Evolutionary conservation across 352 stramenopile genomes (phyloP).

Genomic region (Peronospora belbahrii): DNA sequence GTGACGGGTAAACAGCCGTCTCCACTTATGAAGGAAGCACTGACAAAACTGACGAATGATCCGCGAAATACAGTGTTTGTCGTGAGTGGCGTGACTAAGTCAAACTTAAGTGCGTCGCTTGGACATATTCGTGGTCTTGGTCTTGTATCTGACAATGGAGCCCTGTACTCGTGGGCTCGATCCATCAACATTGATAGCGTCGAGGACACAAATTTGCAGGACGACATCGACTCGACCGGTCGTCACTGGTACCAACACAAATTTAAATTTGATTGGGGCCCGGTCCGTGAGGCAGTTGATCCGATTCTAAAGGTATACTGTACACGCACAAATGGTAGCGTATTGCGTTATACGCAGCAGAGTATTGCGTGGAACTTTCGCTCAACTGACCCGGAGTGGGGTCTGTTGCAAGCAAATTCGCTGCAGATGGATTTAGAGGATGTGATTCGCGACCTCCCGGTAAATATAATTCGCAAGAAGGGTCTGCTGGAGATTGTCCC

Average conservation of each 20-base stretch:
- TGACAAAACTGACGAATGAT: slow-evolving; percentile 86
- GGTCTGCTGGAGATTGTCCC: slow-evolving; percentile 94
- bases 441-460: slow-evolving; percentile 59
- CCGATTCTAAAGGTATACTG: slow-evolving; percentile 94
- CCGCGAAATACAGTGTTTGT: slow-evolving; percentile 95
- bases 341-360: slow-evolving; percentile 89
- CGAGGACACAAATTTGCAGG: slow-evolving; percentile 27
- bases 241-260: slow-evolving; percentile 71
- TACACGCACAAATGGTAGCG: slow-evolving; percentile 92
- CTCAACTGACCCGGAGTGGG: slow-evolving; percentile 95
- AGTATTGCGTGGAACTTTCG: slow-evolving; percentile 97
- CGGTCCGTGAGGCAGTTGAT: slow-evolving; percentile 86
- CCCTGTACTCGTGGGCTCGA: slow-evolving; percentile 87
- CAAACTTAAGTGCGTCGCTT: slow-evolving; percentile 87
- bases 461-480: slow-evolving; percentile 84
- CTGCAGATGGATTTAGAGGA: slow-evolving; percentile 83
- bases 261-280: slow-evolving; percentile 88
- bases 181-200: slow-evolving; percentile 41
- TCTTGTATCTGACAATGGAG: slow-evolving; percentile 92
- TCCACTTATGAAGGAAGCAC: slow-evolving; percentile 78
- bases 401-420: slow-evolving; percentile 91
- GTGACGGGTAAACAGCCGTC: slow-evolving; percentile 91
- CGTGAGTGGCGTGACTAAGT: slow-evolving; percentile 90
- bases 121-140: slow-evolving; percentile 90
- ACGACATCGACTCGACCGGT: slow-evolving; percentile 17